Evolutionary conservation across 129 eudicot genomes (phyloP).

Genomic region (Kitagawia praeruptora): DNA sequence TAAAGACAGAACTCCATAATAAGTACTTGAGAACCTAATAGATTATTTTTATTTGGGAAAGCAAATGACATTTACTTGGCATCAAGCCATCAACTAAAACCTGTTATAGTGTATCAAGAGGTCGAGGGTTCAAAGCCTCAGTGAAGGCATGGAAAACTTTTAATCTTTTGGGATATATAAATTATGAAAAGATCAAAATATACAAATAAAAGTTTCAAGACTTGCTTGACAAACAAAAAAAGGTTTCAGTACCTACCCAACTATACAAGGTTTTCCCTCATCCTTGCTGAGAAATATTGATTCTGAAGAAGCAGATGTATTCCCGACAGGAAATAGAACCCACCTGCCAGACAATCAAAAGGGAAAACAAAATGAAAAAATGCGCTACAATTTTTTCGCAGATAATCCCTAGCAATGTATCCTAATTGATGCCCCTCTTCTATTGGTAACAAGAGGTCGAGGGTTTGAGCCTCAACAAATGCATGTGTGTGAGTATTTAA

Average conservation of each 20-base stretch:
- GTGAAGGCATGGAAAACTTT: not conserved
- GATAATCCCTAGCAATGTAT: not conserved
- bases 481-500: not conserved
- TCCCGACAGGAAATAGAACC: slow-evolving; percentile 75
- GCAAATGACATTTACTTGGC: not conserved
- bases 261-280: slow-evolving; percentile 57
- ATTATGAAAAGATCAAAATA: not conserved
- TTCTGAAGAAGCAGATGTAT: slow-evolving; percentile 29
- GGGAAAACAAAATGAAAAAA: not conserved
- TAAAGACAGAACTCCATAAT: not conserved
- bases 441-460: not conserved
- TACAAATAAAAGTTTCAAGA: not conserved
- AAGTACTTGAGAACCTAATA: not conserved
- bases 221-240: not conserved
- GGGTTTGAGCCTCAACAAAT: not conserved
- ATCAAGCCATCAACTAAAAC: not conserved
- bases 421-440: not conserved
- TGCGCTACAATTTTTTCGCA: not conserved
- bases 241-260: slow-evolving; percentile 45
- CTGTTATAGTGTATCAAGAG: not conserved
- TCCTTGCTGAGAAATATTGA: slow-evolving; percentile 59
- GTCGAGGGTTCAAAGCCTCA: not conserved
- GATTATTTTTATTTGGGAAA: not conserved
- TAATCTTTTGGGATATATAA: not conserved
- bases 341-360: slow-evolving; percentile 41